Evolutionary conservation across 1,284 basidiomycete genomes (phyloP), one percentile per base, ranked within the genome.

Genomic region (Irpex lacteus): DNA sequence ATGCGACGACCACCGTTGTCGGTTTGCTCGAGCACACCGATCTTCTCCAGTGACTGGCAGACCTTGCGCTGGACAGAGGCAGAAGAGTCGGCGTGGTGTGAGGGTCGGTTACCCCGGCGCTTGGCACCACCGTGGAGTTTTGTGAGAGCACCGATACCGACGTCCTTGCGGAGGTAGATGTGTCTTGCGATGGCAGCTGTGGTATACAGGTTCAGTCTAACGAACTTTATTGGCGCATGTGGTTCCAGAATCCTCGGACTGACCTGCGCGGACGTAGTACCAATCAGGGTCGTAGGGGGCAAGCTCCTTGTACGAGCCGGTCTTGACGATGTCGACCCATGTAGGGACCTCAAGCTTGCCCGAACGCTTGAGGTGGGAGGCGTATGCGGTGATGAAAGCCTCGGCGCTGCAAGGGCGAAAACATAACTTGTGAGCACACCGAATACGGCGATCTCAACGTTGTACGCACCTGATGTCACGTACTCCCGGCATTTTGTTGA

Each of bases 251-350:
- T 32, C 15, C 9, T 15, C 15, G 59, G 60, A 74, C 88, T 75
- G 75, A 96, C 96, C 96, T 80, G 96, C 94, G 74, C 97, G 95
- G 76, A 98, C 86, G 84, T 99, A 99, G 88, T 90, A 99, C 97
- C 97, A 99, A 82, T 99, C 98, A 61, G 95, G 94, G 82, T 99
- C 96, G 83, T 98, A 98, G 65, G 97, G 97, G 62, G 96, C 96
- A 70, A 97, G 94, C 84, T 99, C 97, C 84, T 98, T 99, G 88
- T 86, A 97, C 68, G 92, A 82, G 77, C 95, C 98, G 66, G 97
- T 99, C 87, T 99, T 99, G 80, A 99, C 97, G 74, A 98, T 87
- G 82, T 99, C 97, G 67, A 96, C 97, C 98, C 98, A 99, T 80
- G 90, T 92, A 73, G 97, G 97, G 71, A 99, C 94, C 85, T 99